Base-by-base conservation (phyloP, 169 alveolate genomes). In the Plasmodium knowlesi region DNA sequence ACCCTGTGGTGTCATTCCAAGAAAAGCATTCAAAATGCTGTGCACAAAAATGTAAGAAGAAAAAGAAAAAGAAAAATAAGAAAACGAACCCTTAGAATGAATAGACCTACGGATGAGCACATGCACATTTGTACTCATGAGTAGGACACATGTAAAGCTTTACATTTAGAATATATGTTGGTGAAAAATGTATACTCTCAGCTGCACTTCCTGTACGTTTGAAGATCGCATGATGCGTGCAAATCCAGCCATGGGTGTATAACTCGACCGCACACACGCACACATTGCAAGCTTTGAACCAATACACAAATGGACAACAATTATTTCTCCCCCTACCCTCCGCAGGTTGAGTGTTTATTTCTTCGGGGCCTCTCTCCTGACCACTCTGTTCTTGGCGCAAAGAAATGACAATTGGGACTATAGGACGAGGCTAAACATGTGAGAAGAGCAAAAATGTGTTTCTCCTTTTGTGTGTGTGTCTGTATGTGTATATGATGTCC, bases 341-440 rank as follows among this genome's bases (percentile, higher is more conserved):
- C 43, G n/a, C 54, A 74, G 83, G 83, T 14, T 34, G 5, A 39
- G 30, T 14, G 25, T 34, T 16, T 25, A 32, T 74, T 32, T 16
- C 43, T 74, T 84, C 16, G 83, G 79, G 28, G 61, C 28, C 10
- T 73, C 76, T 16, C 25, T 84, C 39, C 32, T 72, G 37, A n/a
- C 61, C 19, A 19, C 82, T 10, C 8, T 84, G 54, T 16, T 46
- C 22, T 46, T 84, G 76, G 32, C 84, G 39, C 25, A 22, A 34
- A 5, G n/a, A 72, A 30, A 0, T 6, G 83, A 37, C 25, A 8
- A 30, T n/a, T 73, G 54, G 22, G 83, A 84, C 32, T 84, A 46
- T 73, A 70, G 54, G 34, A 34, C 71, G 61, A 53, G 57, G 82
- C 43, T 84, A 28, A 72, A 28, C 57, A 84, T 84, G 92, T 84